Evolutionary conservation across 768 basidiomycete species (phyloP), one percentile per base, ranked within the genome.

Genomic region (Rhizopogon salebrosus): DNA sequence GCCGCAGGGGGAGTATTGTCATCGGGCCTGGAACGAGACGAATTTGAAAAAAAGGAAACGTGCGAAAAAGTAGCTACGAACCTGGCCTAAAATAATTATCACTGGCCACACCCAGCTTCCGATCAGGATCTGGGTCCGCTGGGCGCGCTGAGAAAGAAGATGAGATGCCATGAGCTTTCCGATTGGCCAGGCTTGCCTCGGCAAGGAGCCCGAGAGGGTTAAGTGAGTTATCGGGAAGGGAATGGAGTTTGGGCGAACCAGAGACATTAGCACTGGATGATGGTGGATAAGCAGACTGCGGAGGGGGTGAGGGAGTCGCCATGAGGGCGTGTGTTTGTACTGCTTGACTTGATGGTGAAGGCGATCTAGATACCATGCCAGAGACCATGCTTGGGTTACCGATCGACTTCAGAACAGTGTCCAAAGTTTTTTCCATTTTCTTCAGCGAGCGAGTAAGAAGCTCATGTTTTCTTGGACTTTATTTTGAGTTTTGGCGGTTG

Each of bases 201-300:
- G 93, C 95, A 16, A 98, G 78, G 0, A 98, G 73, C 0, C 95
- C 95, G 10, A 98, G 76, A 4, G 95, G 95, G 57, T 95, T 98
- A 36, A 98, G 74, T 0, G 89, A 74, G 63, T 95, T 95, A 67
- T 98, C 94, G 0, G 95, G 95, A 4, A 98, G 72, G 0, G 84
- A 91, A 58, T 95, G 93, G 2, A 98, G 75, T 63, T 94, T 89
- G 0, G 94, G 95, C 1, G 92, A 94, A 2, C 77, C 75, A 1
- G 79, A 55, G 34, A 63, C 54, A 43, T 59, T 56, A 41, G 56
- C 53, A 6, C 57, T 35, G 9, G 51, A 54, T 48, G 65, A 65
- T 1, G 58, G 7, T 11, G 70, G 62, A 22, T 68, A 55, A 20
- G 61, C 51, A 11, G 72, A 67, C 18, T 77, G 72, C 6, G 82